Percentiles rank a stretch among this genome's conserved stretches.
phyloP scores from a whole-genome alignment of 495 filamentous ascomycete genomes.

The Talaromyces thailandensis region DNA sequence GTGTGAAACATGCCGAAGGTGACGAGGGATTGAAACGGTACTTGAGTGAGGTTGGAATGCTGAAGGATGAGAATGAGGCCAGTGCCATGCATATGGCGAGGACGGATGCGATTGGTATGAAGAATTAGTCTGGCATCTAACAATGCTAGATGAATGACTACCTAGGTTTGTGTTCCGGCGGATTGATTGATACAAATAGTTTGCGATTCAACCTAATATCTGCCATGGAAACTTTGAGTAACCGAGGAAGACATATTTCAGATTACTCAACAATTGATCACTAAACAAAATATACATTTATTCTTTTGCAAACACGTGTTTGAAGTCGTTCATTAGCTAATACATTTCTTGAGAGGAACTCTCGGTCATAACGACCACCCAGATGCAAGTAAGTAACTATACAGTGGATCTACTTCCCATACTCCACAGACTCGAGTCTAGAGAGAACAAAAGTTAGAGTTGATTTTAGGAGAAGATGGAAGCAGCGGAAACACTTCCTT shows the following conservation, averaged over 20 bases:
- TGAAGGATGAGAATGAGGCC: constrained; percentile 4
- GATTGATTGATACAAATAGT: neutral
- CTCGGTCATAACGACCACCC: neutral
- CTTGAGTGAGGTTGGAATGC: constrained; percentile 28
- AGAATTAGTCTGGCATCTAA: neutral
- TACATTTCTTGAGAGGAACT: neutral
- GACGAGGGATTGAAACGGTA: constrained; percentile 41
- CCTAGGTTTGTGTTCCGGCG: neutral
- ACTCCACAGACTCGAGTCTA: neutral
- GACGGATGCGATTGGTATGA: neutral
- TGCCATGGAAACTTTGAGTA: neutral
- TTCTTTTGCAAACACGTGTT: neutral
- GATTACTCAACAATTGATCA: neutral
- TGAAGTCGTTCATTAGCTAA: neutral
- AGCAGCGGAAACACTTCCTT: neutral
- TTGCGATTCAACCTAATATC: neutral
- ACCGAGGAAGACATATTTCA: neutral
- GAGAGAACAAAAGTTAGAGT: neutral
- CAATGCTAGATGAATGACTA: neutral
- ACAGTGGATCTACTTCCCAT: neutral
- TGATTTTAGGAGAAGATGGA: neutral
- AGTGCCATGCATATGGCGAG: neutral
- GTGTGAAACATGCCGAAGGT: constrained; percentile 38
- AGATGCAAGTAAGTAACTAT: neutral
- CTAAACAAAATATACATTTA: neutral